These are phyloP conservation scores for Adansonia madagascariensis DNA, from an alignment of 441 rosid species.

Conservation along the genomic window DNA sequence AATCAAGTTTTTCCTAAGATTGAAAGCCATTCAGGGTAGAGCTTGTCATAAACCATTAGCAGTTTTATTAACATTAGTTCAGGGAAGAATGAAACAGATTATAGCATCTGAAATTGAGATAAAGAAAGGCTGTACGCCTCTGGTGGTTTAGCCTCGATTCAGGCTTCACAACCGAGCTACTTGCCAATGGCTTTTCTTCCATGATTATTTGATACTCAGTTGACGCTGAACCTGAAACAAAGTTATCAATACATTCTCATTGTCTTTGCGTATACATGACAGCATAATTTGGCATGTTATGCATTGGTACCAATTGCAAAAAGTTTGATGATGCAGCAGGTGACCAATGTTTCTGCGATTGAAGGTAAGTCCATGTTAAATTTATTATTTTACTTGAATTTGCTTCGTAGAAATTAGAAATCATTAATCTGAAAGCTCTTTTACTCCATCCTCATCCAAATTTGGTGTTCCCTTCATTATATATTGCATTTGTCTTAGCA, in stretches of 20 bases:
- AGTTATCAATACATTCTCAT: background rate
- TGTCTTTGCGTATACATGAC: background rate
- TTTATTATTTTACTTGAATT: too few species aligned
- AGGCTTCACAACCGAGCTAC: background rate
- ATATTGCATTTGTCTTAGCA: background rate
- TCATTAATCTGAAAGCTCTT: too few species aligned
- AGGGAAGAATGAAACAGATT: background rate
- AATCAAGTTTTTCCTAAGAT: background rate
- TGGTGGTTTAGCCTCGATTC: background rate
- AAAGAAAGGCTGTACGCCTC: background rate
- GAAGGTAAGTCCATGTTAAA: background rate
- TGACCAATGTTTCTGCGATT: background rate
- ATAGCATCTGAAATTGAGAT: background rate
- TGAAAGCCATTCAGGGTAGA: too few species aligned
- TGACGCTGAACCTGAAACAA: background rate
- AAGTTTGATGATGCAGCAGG: slow-evolving; percentile 1
- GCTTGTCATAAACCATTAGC: too few species aligned
- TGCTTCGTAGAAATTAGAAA: background rate
- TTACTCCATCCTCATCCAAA: background rate
- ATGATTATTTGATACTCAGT: background rate
- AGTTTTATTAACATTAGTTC: too few species aligned
- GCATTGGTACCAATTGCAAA: background rate
- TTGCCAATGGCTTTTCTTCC: background rate
- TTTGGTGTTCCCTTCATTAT: background rate
- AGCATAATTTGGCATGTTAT: slow-evolving; percentile 16